These are phyloP conservation scores for Blastobotrys buckinghamii DNA, from an alignment of 1,139 yeast species.

Conservation along the genomic window DNA sequence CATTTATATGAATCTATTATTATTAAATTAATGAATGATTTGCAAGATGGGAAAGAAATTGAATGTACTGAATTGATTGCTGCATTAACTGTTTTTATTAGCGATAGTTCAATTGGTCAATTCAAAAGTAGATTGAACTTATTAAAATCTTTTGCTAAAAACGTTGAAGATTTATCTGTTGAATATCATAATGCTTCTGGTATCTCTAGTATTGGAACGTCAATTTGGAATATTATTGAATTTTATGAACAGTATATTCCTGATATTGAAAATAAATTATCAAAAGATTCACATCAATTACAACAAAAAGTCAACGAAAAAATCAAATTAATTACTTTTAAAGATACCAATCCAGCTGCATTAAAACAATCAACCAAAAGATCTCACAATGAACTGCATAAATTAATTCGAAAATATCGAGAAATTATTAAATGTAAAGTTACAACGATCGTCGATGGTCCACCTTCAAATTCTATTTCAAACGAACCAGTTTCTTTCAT, in stretches of 20 bases:
- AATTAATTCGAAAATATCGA: constrained; percentile 78
- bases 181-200: constrained; percentile 16
- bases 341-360: constrained; percentile 91
- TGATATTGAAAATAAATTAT: constrained; percentile 43
- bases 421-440: constrained; percentile 52
- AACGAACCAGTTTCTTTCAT: not conserved
- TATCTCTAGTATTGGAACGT: constrained; percentile 30
- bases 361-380: constrained; percentile 87
- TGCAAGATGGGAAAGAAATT: constrained; percentile 26
- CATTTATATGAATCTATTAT: constrained; percentile 70
- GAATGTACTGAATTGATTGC: constrained; percentile 45
- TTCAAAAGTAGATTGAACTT: constrained; percentile 52
- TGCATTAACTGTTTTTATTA: constrained; percentile 70
- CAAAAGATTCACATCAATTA: constrained; percentile 44
- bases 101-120: constrained; percentile 74
- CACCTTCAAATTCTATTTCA: not conserved
- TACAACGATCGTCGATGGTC: constrained; percentile 52
- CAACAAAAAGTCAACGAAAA: constrained; percentile 82
- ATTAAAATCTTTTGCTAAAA: constrained; percentile 56
- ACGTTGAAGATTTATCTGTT: constrained; percentile 28
- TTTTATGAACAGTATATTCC: constrained; percentile 64
- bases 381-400: constrained; percentile 80
- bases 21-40: constrained; percentile 23
- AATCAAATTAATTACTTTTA: constrained; percentile 90
- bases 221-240: constrained; percentile 55